Evolutionary conservation across 2,329 filamentous ascomycete species (phyloP).

Genomic region (Ophiostoma piceae): DNA sequence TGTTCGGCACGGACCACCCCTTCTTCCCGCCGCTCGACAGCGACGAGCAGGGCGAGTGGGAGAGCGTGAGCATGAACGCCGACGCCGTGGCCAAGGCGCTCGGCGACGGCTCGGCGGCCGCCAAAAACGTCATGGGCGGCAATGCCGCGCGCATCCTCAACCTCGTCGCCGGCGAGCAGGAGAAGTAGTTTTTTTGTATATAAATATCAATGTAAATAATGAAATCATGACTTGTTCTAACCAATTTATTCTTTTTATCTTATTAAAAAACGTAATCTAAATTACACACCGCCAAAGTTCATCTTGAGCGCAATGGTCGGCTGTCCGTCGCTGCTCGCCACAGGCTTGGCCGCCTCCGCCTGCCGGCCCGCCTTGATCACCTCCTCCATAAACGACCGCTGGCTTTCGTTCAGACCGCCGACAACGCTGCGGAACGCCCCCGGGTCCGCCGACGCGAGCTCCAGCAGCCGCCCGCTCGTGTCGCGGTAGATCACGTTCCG

Average conservation of each 20-base stretch:
- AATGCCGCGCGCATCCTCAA: conserved; percentile 28
- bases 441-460: conserved; percentile 73
- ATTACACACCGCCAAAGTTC: conserved; percentile 61
- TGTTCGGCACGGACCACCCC: conserved; percentile 80
- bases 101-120: conserved; percentile 23
- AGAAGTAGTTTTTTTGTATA: neutral
- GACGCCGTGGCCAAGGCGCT: conserved; percentile 41
- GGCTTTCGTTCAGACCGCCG: conserved; percentile 60
- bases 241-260: too few species aligned
- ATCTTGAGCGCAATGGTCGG: conserved; percentile 93
- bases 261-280: neutral
- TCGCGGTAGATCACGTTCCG: conserved; percentile 58
- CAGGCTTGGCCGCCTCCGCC: conserved; percentile 31
- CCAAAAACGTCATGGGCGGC: conserved; percentile 27
- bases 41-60: conserved; percentile 60
- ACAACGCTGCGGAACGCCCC: conserved; percentile 69
- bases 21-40: conserved; percentile 68
- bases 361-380: conserved; percentile 63
- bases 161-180: conserved; percentile 21
- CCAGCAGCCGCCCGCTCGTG: conserved; percentile 69
- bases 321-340: conserved; percentile 43
- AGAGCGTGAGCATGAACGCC: conserved; percentile 55
- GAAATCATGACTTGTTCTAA: neutral
- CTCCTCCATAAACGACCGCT: conserved; percentile 73
- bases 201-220: neutral